Percentiles rank a stretch among this genome's conserved stretches.
phyloP scores from a whole-genome alignment of 179 eudicot species.

The Camellia oleifera region DNA sequence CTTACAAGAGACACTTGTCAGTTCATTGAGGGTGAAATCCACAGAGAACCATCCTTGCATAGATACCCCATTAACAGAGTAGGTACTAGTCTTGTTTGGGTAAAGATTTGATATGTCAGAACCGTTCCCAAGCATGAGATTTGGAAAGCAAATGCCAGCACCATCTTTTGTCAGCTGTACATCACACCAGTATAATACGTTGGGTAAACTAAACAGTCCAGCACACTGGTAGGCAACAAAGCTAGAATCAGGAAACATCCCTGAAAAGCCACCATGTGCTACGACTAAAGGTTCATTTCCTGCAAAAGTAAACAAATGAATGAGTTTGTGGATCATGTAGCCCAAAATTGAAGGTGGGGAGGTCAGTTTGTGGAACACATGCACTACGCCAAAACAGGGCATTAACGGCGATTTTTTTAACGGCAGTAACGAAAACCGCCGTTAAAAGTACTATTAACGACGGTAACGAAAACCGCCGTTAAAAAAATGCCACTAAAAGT shows the following conservation, averaged over 20 bases:
- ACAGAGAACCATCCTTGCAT: conserved; percentile 34
- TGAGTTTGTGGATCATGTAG: not conserved
- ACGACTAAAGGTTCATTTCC: conserved; percentile 55
- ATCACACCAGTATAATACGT: conserved; percentile 69
- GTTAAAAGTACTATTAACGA: no score
- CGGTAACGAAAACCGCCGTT: no score
- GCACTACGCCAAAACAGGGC: no score
- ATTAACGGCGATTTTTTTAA: no score
- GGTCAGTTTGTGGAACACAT: not conserved
- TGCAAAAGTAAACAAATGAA: conserved; percentile 19
- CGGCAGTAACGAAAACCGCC: no score
- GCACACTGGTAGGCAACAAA: conserved; percentile 40
- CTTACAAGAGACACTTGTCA: conserved; percentile 54
- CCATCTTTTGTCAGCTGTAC: conserved; percentile 73
- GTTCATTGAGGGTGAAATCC: conserved; percentile 61
- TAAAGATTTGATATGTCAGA: conserved; percentile 8
- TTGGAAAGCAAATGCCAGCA: conserved; percentile 64
- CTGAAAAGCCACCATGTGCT: conserved; percentile 76
- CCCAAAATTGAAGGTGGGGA: not conserved
- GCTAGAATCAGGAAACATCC: conserved; percentile 73
- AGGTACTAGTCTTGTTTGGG: conserved; percentile 21
- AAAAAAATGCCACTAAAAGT: no score
- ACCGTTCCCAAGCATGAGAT: conserved; percentile 45
- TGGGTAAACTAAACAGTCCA: conserved; percentile 31
- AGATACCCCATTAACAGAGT: no score